Conservation (phyloP, 2,329 filamentous ascomycete species). For the Chaetoscypha palmicola region DNA sequence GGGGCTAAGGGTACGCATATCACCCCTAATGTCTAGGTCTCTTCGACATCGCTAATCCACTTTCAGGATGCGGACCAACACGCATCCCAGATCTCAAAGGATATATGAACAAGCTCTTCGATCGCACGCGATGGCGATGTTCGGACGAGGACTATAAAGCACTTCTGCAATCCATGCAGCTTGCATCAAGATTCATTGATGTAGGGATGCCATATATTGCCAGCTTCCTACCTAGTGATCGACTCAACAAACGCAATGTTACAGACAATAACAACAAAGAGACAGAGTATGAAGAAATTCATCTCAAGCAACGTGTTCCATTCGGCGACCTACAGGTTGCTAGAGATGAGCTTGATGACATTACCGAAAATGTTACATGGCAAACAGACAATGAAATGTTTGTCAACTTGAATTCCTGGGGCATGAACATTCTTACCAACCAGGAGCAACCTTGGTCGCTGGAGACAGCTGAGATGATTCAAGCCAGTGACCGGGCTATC, state of each 20-base stretch:
- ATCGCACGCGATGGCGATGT: slow-evolving; percentile 16
- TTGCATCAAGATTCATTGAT: slow-evolving; percentile 21
- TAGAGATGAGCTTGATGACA: slow-evolving; percentile 13
- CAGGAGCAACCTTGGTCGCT: slow-evolving; percentile 8
- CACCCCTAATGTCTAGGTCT: background rate
- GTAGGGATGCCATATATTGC: slow-evolving; percentile 21
- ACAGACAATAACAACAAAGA: background rate
- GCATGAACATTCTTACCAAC: slow-evolving; percentile 13
- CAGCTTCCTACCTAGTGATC: slow-evolving; percentile 20
- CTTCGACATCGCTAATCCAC: background rate
- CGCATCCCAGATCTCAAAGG: slow-evolving; percentile 7
- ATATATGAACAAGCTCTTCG: slow-evolving; percentile 14
- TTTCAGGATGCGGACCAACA: background rate
- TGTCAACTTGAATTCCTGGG: slow-evolving; percentile 11
- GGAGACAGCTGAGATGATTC: slow-evolving; percentile 4
- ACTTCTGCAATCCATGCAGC: slow-evolving; percentile 22
- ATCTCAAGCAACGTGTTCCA: background rate
- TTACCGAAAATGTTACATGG: slow-evolving; percentile 20
- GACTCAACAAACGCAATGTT: background rate
- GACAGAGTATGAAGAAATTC: background rate
- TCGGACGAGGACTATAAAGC: slow-evolving; percentile 16
- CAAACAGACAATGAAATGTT: slow-evolving; percentile 19
- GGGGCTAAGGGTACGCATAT: slow-evolving; percentile 3
- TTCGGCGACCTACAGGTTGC: slow-evolving; percentile 9
- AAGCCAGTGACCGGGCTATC: slow-evolving; percentile 9